Conservation (phyloP, 768 basidiomycete species). For the Suillus subaureus region DNA sequence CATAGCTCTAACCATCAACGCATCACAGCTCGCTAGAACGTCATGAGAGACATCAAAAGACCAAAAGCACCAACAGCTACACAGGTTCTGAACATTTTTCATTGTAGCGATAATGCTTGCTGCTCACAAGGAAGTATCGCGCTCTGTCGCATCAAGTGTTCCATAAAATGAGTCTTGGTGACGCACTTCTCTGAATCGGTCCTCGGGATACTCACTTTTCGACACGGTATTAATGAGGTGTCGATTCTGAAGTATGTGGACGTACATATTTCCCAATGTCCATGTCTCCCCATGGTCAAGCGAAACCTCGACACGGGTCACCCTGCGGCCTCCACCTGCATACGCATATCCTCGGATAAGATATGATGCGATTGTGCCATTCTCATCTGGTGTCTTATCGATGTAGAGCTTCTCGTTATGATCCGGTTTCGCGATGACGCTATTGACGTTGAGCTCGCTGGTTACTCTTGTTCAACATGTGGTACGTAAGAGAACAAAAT, state of each 20-base stretch:
- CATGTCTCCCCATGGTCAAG: constrained; percentile 55
- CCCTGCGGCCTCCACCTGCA: constrained; percentile 57
- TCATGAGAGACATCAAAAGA: constrained; percentile 37
- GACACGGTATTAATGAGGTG: background rate
- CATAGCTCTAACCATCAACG: constrained; percentile 53
- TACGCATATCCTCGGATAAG: constrained; percentile 60
- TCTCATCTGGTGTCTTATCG: constrained; percentile 9
- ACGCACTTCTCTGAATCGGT: constrained; percentile 44
- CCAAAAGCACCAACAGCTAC: constrained; percentile 65
- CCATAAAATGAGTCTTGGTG: constrained; percentile 48
- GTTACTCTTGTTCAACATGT: constrained; percentile 34
- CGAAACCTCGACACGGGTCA: constrained; percentile 60
- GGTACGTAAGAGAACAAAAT: constrained; percentile 1
- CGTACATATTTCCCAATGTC: constrained; percentile 44
- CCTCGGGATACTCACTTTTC: constrained; percentile 49
- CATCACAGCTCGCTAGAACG: constrained; percentile 36
- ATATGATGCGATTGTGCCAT: constrained; percentile 33
- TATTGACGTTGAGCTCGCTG: constrained; percentile 63
- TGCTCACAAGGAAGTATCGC: constrained; percentile 50
- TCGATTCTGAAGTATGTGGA: background rate
- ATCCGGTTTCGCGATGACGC: constrained; percentile 55
- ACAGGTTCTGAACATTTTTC: background rate
- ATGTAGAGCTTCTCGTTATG: constrained; percentile 49
- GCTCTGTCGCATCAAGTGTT: constrained; percentile 46
- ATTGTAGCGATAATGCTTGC: background rate